Evolutionary conservation across 306 rosid genomes (phyloP), one percentile per base, ranked within the genome.

Genomic region (Cajanus cajan): DNA sequence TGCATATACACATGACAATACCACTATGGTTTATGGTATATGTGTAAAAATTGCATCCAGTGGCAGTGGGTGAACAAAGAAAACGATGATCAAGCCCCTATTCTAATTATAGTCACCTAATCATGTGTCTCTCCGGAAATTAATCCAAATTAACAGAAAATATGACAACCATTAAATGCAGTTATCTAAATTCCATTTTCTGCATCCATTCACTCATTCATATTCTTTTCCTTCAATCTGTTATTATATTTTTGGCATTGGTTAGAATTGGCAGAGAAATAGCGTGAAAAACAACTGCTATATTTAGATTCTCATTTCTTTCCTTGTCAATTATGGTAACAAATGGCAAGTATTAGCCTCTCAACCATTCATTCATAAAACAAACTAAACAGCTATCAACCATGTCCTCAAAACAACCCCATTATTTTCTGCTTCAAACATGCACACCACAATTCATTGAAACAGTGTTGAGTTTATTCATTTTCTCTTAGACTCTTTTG

Each of bases 281-380:
- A 33, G 64, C 37, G 61, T 86, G 70, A 62, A 48, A 64, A 82
- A 70, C 14, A 10, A 18, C 24, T 21, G 50, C 80, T 82, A 69
- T 50, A 74, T 80, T 87, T 83, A 67, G 77, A 37, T 31, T 15
- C n/a, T n/a, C 79, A 54, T 33, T n/a, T 81, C 25, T 82, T 81
- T 74, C 44, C 73, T 79, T 50, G 55, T 54, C 78, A 44, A 51
- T 77, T 80, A 44, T 81, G 79, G 33, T 13, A 64, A 65, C 52
- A 24, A 47, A 57, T 36, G 9, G 7, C 13, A 71, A 39, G 76
- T 61, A 45, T 75, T 82, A 70, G 45, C 80, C 81, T 80, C 83
- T 21, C 83, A 80, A 61, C 90, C 89, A 78, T 78, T 78, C 80
- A 81, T 87, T 72, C 83, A 74, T 54, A 71, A 73, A 78, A 68